These are phyloP conservation scores for Macroventuria anomochaeta DNA, from an alignment of 2,329 filamentous ascomycete species.

Conservation along the genomic window DNA sequence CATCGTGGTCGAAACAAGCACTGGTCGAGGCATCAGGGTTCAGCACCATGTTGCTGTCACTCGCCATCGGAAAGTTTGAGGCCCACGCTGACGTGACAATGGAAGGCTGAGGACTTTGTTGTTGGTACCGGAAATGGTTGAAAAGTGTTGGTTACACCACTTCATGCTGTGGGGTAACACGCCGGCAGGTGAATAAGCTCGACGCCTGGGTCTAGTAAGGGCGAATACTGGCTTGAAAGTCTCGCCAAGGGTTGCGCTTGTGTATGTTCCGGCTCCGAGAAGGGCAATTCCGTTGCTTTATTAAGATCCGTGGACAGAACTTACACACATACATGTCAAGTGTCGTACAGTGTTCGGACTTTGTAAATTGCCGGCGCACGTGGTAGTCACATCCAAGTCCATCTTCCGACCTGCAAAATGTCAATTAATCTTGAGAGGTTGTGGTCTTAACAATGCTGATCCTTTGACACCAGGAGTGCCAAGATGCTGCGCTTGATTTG, in stretches of 20 bases:
- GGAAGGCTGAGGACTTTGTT: not conserved
- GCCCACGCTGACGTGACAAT: not conserved
- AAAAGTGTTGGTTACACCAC: not conserved
- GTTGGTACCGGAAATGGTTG: not conserved
- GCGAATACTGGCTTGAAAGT: too few relatives aligned
- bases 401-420: not conserved
- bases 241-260: not conserved
- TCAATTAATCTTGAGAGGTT: not conserved
- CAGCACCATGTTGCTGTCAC: not conserved
- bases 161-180: not conserved
- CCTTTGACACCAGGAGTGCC: not conserved
- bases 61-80: not conserved
- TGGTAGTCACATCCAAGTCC: not conserved
- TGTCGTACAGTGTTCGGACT: not conserved
- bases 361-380: not conserved
- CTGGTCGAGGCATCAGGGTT: not conserved
- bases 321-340: not conserved
- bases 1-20: not conserved
- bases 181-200: not conserved
- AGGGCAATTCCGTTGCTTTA: not conserved
- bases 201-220: not conserved
- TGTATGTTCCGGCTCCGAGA: not conserved
- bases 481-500: slow-evolving; percentile 7
- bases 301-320: not conserved
- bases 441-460: not conserved